Conservation (phyloP, 495 filamentous ascomycete genomes). For the Xylaria flabelliformis region DNA sequence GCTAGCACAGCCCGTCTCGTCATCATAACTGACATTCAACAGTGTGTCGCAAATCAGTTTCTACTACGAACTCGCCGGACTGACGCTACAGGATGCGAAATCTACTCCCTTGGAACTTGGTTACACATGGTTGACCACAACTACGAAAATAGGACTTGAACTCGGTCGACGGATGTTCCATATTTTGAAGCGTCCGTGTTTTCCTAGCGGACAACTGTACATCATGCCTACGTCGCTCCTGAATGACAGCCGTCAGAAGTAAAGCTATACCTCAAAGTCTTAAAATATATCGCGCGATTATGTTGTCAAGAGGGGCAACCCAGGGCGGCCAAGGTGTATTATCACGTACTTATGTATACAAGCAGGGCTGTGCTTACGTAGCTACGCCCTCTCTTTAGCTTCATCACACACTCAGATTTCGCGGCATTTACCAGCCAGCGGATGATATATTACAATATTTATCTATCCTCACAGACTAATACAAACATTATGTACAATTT, state of each 20-base stretch:
- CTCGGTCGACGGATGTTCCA: neutral
- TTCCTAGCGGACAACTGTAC: neutral
- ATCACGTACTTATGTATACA: too few relatives aligned
- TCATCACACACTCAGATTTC: too few relatives aligned
- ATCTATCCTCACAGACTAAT: too few relatives aligned
- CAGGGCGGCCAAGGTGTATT: too few relatives aligned
- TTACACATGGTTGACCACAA: neutral
- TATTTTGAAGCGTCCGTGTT: neutral
- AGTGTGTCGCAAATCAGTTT: neutral
- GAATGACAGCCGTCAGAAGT: neutral
- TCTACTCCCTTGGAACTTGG: neutral
- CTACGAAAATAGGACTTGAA: neutral
- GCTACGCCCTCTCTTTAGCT: too few relatives aligned
- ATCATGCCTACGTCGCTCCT: neutral
- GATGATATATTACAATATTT: too few relatives aligned
- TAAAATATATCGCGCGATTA: neutral
- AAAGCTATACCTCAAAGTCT: neutral
- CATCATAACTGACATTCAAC: neutral
- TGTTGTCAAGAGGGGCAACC: neutral
- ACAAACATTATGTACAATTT: too few relatives aligned
- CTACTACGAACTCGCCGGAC: neutral
- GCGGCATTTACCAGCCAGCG: too few relatives aligned
- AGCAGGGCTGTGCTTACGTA: too few relatives aligned
- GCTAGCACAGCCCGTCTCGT: neutral
- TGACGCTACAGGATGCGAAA: neutral